Base-by-base conservation (phyloP, 768 basidiomycete species). In the Thelephora ganbajun region DNA sequence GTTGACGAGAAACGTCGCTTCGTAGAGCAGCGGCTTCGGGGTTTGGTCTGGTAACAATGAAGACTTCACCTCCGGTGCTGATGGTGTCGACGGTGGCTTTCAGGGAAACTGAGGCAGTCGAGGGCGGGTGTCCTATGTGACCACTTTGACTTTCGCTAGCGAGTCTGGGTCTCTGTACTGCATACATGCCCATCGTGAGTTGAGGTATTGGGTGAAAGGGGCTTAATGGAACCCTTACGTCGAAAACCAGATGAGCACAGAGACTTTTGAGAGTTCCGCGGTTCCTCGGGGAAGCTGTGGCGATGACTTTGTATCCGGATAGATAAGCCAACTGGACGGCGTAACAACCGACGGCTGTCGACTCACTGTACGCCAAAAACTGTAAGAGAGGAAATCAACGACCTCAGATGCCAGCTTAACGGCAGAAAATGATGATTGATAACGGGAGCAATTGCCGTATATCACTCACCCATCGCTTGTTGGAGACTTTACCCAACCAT, bases 201-300 rank as follows among this genome's bases (percentile, higher is more conserved):
- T 30, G n/a, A 4, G 26, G 4, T 30, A 4, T 30, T 30, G 26
- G 26, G 4, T 30, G 26, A 30, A 30, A 30, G 4, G 26, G 5
- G 26, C 9, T 30, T 19, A 20, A 12, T 14, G 46, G 13, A 33
- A 30, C 12, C 45, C 48, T 26, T 20, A 57, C 56, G 52, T 62
- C 57, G 43, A 60, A 48, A 12, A 65, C 65, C 9, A 56, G 57
- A 41, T 63, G 57, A 7, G 69, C 69, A 11, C 69, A 68, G 45
- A 64, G 59, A 0, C 59, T 54, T 51, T 63, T 65, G 49, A 66
- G 54, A 18, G 69, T 58, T n/a, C 60, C 65, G 51, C 58, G 60
- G 47, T 66, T 65, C 35, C 57, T 55, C 7, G 61, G 60, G 1
- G 67, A 68, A 33, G 61, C 57, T 19, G 61, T 60, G 5, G 66